phyloP scores from a whole-genome alignment of 2,329 filamentous ascomycete genomes.

The Alternaria conjuncta region DNA sequence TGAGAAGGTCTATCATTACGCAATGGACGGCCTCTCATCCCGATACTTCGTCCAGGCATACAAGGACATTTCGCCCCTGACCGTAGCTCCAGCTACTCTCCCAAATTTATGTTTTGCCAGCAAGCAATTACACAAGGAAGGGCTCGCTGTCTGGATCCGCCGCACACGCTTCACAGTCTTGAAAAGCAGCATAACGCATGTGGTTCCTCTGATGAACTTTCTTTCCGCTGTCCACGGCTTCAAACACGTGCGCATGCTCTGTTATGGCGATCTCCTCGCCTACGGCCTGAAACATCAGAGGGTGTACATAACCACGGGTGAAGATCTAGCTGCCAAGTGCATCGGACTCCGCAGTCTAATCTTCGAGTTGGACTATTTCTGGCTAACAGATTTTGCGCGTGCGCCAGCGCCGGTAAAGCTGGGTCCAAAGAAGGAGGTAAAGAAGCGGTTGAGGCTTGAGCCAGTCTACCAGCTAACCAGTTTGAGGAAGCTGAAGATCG shows the following conservation, averaged over 20 bases:
- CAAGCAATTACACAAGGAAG: background rate
- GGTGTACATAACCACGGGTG: background rate
- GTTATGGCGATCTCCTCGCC: background rate
- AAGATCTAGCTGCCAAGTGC: background rate
- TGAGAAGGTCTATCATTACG: background rate
- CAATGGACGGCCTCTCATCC: background rate
- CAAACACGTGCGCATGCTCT: background rate
- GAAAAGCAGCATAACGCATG: background rate
- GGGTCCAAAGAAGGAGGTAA: background rate
- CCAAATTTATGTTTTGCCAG: background rate
- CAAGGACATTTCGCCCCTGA: background rate
- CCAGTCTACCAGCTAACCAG: background rate
- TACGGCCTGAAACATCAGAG: background rate
- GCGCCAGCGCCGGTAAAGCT: background rate
- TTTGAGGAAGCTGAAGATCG: background rate
- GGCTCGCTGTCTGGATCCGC: background rate
- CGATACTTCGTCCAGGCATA: background rate
- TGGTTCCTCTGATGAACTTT: background rate
- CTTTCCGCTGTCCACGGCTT: background rate
- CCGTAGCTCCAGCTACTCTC: background rate
- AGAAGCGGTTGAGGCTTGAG: background rate
- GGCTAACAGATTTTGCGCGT: background rate
- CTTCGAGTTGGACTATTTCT: background rate
- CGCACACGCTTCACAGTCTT: background rate
- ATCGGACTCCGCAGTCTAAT: background rate